These are phyloP conservation scores for Linderniella brevidens DNA, from an alignment of 257 asterid species.

Conservation along the genomic window DNA sequence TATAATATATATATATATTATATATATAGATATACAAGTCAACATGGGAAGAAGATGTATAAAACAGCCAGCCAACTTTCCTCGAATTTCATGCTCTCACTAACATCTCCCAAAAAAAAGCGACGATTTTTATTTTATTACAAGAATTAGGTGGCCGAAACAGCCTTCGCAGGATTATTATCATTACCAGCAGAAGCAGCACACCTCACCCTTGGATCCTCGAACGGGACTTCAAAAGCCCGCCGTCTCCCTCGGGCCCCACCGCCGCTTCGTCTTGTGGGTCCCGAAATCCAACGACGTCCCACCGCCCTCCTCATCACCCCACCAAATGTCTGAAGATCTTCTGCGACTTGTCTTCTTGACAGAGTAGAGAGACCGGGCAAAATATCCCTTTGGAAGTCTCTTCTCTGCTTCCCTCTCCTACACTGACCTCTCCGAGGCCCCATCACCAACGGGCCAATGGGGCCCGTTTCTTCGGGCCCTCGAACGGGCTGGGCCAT, in stretches of 20 bases:
- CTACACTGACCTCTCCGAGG: slow-evolving; percentile 67
- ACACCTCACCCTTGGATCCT: too few species aligned
- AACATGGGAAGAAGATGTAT: too few species aligned
- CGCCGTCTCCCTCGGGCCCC: slow-evolving; percentile 51
- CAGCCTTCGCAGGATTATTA: too few species aligned
- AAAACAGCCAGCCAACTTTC: too few species aligned
- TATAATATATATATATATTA: too few species aligned
- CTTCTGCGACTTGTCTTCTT: slow-evolving; percentile 78
- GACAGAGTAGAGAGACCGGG: slow-evolving; percentile 69
- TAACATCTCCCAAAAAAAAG: too few species aligned
- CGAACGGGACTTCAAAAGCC: slow-evolving; percentile 4
- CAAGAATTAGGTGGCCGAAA: too few species aligned
- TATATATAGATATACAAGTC: too few species aligned
- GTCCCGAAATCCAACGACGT: slow-evolving; percentile 36
- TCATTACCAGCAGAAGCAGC: too few species aligned
- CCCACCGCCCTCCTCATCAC: slow-evolving; percentile 71
- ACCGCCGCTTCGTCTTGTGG: slow-evolving; percentile 45
- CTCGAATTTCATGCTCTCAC: too few species aligned
- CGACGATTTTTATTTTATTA: too few species aligned
- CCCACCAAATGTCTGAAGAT: slow-evolving; percentile 74
- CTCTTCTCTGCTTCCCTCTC: slow-evolving; percentile 82
- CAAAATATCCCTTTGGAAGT: slow-evolving; percentile 77
- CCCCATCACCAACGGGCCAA: slow-evolving; percentile 19
- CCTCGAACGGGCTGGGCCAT: slow-evolving; percentile 28
- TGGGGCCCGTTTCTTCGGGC: slow-evolving; percentile 4